Conservation (phyloP, 1,139 yeast species). For the Hyphopichia wangnamkhiaoensis region DNA sequence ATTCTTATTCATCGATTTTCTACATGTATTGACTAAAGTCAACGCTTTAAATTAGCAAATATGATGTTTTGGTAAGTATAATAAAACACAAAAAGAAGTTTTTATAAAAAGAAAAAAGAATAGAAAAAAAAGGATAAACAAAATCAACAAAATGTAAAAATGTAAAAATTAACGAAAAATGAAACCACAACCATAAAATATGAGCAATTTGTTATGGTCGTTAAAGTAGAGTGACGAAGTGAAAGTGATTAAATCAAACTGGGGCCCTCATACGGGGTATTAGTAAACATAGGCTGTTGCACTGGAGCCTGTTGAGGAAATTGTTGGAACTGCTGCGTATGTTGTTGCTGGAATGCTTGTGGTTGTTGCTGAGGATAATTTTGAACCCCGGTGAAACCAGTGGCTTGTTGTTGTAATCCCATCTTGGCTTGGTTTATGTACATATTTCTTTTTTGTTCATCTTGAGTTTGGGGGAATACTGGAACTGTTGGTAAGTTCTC, state of each 20-base stretch:
- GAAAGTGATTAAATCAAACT: constrained; percentile 22
- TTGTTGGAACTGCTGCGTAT: constrained; percentile 9
- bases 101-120: background rate
- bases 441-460: constrained; percentile 37
- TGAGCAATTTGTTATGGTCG: too few relatives aligned
- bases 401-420: constrained; percentile 42
- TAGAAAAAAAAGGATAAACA: background rate
- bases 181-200: background rate
- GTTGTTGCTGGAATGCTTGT: constrained; percentile 11
- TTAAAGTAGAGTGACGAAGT: too few relatives aligned
- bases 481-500: constrained; percentile 62
- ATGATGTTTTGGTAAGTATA: too few relatives aligned
- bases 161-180: background rate
- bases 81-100: too few relatives aligned
- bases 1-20: too few relatives aligned
- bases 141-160: too few relatives aligned
- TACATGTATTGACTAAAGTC: too few relatives aligned
- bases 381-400: constrained; percentile 11
- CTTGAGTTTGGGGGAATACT: constrained; percentile 65
- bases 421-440: constrained; percentile 38
- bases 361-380: constrained; percentile 9
- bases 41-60: too few relatives aligned
- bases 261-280: constrained; percentile 26
- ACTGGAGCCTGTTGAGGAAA: constrained; percentile 12
- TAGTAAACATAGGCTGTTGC: constrained; percentile 9